Conservation (phyloP, 2,329 filamentous ascomycete species). For the Ceratocystis cacaofunesta region DNA sequence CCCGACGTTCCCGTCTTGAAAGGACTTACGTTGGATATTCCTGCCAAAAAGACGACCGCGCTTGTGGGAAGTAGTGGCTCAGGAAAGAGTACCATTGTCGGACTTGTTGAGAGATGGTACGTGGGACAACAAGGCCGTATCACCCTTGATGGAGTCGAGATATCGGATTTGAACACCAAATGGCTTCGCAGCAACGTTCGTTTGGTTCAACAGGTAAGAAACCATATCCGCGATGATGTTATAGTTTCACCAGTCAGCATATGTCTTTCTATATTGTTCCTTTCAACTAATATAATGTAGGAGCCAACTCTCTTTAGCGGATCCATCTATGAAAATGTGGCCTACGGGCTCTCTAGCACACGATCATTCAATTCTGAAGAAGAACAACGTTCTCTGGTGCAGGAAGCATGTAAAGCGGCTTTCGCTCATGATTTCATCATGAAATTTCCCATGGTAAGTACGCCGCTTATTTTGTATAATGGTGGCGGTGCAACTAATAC, state of each 20-base stretch:
- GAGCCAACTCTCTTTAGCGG: slow-evolving; percentile 40
- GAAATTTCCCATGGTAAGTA: slow-evolving; percentile 28
- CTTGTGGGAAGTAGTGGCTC: slow-evolving; percentile 43
- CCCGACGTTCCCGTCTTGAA: slow-evolving; percentile 34
- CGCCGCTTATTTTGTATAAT: neutral
- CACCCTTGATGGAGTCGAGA: slow-evolving; percentile 29
- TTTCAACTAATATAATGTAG: slow-evolving; percentile 22
- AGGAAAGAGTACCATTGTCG: slow-evolving; percentile 44
- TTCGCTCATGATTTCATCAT: slow-evolving; percentile 40
- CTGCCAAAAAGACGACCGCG: slow-evolving; percentile 35
- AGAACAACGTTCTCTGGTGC: slow-evolving; percentile 31
- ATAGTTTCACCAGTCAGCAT: no score
- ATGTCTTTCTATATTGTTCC: neutral
- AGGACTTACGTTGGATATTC: slow-evolving; percentile 29
- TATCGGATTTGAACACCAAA: slow-evolving; percentile 32
- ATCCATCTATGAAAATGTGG: slow-evolving; percentile 37
- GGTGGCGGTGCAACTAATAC: neutral
- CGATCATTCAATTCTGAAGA: slow-evolving; percentile 27
- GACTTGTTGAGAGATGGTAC: slow-evolving; percentile 46
- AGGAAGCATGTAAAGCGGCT: slow-evolving; percentile 34
- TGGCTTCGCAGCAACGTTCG: slow-evolving; percentile 40
- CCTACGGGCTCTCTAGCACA: slow-evolving; percentile 31
- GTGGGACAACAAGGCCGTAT: slow-evolving; percentile 32
- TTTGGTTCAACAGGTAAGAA: slow-evolving; percentile 31
- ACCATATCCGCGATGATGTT: no score